Base-by-base conservation (phyloP, 306 rosid genomes). In the Cyclanthera cordifolia region DNA sequence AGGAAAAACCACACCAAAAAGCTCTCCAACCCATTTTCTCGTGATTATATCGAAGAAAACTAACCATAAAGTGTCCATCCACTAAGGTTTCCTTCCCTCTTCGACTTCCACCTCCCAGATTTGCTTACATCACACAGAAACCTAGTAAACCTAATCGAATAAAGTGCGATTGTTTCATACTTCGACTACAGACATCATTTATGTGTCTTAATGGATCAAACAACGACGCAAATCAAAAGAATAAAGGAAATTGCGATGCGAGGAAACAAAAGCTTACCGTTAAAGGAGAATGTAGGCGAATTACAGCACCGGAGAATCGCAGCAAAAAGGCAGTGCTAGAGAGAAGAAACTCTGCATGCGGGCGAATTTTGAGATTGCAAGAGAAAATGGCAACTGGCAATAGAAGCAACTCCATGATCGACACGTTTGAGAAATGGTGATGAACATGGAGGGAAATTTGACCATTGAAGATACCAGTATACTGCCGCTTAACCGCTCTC, bases 371-470 rank as follows among this genome's bases (percentile, higher is more conserved):
- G 72, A 25, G n/a, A n/a, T 14, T 27, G 53, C 30, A 70, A 60
- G 41, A 37, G 43, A 53, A 74, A 74, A 41, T 24, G 70, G 70
- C 70, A 65, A 24, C 14, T 71, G 72, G 79, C 67, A 28, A 21
- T 6, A 16, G 32, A 54, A 58, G 59, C 68, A 13, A 70, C 45
- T 28, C 75, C 75, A 71, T 63, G 75, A 20, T 34, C 0, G 75
- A 71, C 79, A 76, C 79, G 79, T 70, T 39, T 8, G 14, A 65
- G 34, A 20, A 65, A 46, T 65, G 34, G 53, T 13, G 53, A 43
- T 27, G 37, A 45, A 45, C 24, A 15, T 5, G 51, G 39, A 66
- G 41, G 70, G 23, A 66, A 32, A n/a, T n/a, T n/a, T n/a, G n/a
- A n/a, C n/a, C n/a, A n/a, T n/a, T n/a, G n/a, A n/a, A n/a, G n/a